Evolutionary conservation across 192 early-diverging fungal species (phyloP), one percentile per base, ranked within the genome.

Genomic region (Coemansia sp.): DNA sequence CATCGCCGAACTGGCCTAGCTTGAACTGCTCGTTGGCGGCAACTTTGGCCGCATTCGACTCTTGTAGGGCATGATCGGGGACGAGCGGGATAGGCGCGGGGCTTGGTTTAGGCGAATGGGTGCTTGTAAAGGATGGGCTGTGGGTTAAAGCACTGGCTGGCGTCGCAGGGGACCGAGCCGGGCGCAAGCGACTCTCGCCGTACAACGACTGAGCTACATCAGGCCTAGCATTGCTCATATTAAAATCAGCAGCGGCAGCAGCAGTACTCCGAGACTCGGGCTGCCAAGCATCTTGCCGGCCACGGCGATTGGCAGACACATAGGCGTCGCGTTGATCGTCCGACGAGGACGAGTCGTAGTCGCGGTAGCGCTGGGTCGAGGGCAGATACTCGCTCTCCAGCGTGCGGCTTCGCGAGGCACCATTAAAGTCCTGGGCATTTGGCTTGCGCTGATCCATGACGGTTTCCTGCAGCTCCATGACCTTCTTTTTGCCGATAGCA

Each of bases 1-100:
- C 94, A 10, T 91, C 90, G 46, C 84, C 90, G 81, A 90, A 98
- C 76, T 98, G 93, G 2, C 97, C 97, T 25, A 91, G 82, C 71
- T 95, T 96, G 77, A 95, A 99, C 11, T 77, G 65, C 9, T 89
- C 89, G 70, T 96, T 97, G 58, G 94, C 96, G 20, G 68, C 67
- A 17, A 85, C 76, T 60, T 92, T 89, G 65, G 77, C 68, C 2
- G 62, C 11, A 17, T 53, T 70, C 32, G 62, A 46, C 24, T 62
- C 54, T 17, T 37, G 27, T 19, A 77, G 64, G 19, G 59, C 38
- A n/a, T 66, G 41, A 9, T 40, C 67, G 0, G 80, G 47, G 7
- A 83, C 40, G 0, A 37, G 12, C 1, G 80, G 68, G 11, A 83
- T 56, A 9, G 43, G 9, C 12, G 68, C 65, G 17, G 73, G 56